Percentiles rank a stretch among this genome's conserved stretches.
Evolutionary conservation across 345 rosid genomes (phyloP).

Genomic region (Eucalyptus albens): DNA sequence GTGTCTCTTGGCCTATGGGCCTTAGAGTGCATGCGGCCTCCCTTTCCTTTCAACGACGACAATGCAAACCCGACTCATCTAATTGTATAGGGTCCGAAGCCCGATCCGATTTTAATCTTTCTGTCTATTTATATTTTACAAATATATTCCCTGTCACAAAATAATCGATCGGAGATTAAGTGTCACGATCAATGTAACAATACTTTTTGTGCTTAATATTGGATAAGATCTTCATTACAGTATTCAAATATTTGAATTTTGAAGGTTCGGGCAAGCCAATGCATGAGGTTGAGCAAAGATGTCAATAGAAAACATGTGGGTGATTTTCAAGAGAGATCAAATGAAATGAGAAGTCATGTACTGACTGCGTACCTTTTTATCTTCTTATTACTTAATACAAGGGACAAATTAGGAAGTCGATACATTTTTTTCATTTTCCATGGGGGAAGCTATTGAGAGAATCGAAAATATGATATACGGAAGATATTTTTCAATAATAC

Average conservation of each 20-base stretch:
- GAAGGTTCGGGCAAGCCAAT: background rate
- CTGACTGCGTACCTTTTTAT: background rate
- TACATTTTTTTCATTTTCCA: background rate
- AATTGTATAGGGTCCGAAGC: background rate
- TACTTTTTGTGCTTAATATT: background rate
- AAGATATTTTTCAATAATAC: background rate
- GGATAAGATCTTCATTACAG: background rate
- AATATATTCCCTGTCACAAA: background rate
- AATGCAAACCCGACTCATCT: background rate
- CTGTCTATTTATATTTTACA: background rate
- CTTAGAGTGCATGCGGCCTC: background rate
- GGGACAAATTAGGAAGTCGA: background rate
- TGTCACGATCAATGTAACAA: background rate
- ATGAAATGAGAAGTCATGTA: background rate
- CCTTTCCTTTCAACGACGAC: background rate
- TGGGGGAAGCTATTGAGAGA: background rate
- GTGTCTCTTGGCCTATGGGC: background rate
- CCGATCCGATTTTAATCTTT: background rate
- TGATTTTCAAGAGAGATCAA: accelerated
- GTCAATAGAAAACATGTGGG: background rate
- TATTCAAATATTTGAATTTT: background rate
- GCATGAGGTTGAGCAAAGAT: background rate
- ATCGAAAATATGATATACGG: accelerated
- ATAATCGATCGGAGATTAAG: background rate
- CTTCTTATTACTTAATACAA: background rate